Evolutionary conservation across 495 filamentous ascomycete species (phyloP).

Genomic region (Barbatosphaeria neglecta): DNA sequence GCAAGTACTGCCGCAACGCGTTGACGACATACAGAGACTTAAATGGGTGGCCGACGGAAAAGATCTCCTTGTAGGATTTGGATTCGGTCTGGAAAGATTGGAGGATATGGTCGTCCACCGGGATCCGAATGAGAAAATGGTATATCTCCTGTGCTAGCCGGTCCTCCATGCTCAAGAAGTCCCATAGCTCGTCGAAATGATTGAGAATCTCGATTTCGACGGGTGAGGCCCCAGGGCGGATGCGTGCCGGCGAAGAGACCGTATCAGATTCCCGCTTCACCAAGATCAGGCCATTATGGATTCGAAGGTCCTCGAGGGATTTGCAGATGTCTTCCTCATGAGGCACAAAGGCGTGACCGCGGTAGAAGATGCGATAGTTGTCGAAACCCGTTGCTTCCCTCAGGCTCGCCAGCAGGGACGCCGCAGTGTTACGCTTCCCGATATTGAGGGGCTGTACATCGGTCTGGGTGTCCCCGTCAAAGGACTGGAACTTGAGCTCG

Average conservation of each 20-base stretch:
- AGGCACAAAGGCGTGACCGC: constrained; percentile 35
- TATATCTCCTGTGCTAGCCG: constrained; percentile 63
- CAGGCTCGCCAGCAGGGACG: constrained; percentile 53
- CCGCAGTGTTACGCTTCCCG: constrained; percentile 57
- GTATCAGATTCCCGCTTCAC: constrained; percentile 32
- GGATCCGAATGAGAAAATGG: constrained; percentile 61
- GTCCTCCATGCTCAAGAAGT: constrained; percentile 65
- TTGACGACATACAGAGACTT: constrained; percentile 64
- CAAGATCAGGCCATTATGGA: constrained; percentile 53
- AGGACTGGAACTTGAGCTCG: constrained; percentile 61
- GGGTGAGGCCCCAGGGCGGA: constrained; percentile 31
- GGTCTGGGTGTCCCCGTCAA: constrained; percentile 45
- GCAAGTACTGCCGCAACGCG: constrained; percentile 42
- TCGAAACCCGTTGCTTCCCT: constrained; percentile 57
- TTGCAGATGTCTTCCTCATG: constrained; percentile 36
- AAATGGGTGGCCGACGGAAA: constrained; percentile 59
- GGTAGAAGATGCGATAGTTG: constrained; percentile 47
- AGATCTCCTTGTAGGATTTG: constrained; percentile 44
- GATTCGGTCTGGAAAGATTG: constrained; percentile 44
- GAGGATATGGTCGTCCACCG: constrained; percentile 51
- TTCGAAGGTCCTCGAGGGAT: constrained; percentile 43
- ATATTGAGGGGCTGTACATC: constrained; percentile 48
- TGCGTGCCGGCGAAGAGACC: constrained; percentile 14
- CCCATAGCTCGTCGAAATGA: constrained; percentile 79
- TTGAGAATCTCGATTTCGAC: constrained; percentile 68